A percentile compares a stretch with the other conserved stretches of the same genome.
These are phyloP conservation scores for Dendrobium nobile DNA, from an alignment of 106 monocot species.

Conservation along the genomic window DNA sequence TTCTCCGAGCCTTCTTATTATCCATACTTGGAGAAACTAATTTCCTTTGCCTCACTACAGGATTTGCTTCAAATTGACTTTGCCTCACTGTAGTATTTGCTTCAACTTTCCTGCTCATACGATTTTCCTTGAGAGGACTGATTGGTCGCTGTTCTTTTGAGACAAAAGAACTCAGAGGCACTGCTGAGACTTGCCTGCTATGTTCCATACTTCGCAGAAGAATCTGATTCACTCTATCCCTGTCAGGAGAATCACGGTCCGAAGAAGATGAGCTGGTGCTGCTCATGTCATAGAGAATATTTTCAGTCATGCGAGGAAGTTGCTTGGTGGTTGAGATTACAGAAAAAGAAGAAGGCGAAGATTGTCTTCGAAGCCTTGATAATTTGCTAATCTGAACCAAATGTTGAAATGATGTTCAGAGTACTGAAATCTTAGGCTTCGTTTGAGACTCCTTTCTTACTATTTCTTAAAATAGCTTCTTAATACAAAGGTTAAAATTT, in stretches of 20 bases:
- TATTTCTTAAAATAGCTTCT: too few relatives aligned
- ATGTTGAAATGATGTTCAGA: neutral
- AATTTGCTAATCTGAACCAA: slow-evolving; percentile 42
- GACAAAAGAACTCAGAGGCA: neutral
- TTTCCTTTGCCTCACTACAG: too few relatives aligned
- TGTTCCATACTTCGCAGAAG: neutral
- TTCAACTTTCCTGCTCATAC: slow-evolving; percentile 10
- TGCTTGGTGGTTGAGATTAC: neutral
- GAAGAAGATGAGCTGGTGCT: slow-evolving; percentile 41
- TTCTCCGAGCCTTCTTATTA: slow-evolving; percentile 23
- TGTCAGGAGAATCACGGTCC: slow-evolving; percentile 32
- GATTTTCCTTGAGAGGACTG: slow-evolving; percentile 22
- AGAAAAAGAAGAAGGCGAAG: slow-evolving; percentile 14
- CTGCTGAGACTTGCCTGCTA: neutral
- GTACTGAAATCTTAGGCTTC: too few relatives aligned
- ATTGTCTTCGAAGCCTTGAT: slow-evolving; percentile 32
- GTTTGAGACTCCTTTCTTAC: too few relatives aligned
- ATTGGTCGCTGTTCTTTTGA: neutral
- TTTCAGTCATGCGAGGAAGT: slow-evolving; percentile 31
- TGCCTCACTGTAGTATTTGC: slow-evolving; percentile 2
- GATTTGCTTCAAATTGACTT: neutral
- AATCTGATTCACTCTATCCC: neutral
- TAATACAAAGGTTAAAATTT: too few relatives aligned
- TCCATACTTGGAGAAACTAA: slow-evolving; percentile 17
- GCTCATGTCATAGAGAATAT: slow-evolving; percentile 61